A percentile compares a stretch with the other conserved stretches of the same genome.
These are phyloP conservation scores for Russula virescens DNA, from an alignment of 768 basidiomycete genomes.

Conservation along the genomic window DNA sequence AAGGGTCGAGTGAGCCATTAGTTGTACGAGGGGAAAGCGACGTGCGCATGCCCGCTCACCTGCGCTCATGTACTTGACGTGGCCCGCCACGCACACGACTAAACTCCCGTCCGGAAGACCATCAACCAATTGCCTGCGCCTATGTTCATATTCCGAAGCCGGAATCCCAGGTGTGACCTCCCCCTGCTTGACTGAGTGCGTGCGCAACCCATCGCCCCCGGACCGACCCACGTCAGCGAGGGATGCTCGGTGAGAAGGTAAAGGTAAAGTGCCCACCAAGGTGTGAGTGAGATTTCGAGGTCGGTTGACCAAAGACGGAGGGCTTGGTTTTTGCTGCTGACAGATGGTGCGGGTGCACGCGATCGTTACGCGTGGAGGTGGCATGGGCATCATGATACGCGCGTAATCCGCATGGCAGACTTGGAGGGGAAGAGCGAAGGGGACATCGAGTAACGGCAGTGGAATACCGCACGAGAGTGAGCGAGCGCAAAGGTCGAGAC, in stretches of 20 bases:
- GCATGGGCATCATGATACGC: background rate
- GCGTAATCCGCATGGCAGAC: background rate
- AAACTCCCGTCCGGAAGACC: constrained; percentile 36
- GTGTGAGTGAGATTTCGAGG: constrained; percentile 40
- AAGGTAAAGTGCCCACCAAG: constrained; percentile 27
- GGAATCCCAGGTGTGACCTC: constrained; percentile 44
- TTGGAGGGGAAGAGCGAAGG: background rate
- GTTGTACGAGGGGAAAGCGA: background rate
- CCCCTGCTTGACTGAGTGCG: constrained; percentile 26
- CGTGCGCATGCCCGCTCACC: constrained; percentile 13
- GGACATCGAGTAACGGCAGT: no score
- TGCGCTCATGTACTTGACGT: constrained; percentile 39
- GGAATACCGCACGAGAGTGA: background rate
- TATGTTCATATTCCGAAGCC: constrained; percentile 38
- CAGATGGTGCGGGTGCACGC: constrained; percentile 4
- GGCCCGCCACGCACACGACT: constrained; percentile 42
- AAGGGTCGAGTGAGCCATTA: background rate
- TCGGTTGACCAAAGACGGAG: constrained; percentile 40
- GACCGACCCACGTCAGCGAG: background rate
- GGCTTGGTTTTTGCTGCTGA: constrained; percentile 30
- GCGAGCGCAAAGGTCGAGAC: constrained; percentile 1
- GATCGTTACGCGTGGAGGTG: background rate
- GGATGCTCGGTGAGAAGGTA: background rate
- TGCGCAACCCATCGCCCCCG: no score
- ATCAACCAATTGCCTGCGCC: constrained; percentile 38